Evolutionary conservation across 2,329 filamentous ascomycete species (phyloP), one percentile per base, ranked within the genome.

Genomic region (Exophiala viscosa): DNA sequence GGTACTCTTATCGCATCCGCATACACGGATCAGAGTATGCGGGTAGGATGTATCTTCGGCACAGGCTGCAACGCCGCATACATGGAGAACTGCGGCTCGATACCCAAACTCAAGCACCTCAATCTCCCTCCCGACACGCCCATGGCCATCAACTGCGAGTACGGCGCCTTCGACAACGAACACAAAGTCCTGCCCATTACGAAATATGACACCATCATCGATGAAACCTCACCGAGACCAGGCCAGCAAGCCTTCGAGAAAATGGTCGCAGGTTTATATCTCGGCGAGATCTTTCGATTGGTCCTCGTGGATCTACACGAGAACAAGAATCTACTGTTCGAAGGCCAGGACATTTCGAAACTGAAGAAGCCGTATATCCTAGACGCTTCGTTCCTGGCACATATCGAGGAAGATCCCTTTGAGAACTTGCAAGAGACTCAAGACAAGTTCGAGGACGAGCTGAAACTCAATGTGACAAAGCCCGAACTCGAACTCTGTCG

Each of bases 141-240:
- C 42, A 95, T 96, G 79, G 90, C 90, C 47, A 96, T 97, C 76
- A 96, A 96, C 78, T 96, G 91, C 76, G 92, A 97, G 71, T 96
- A 91, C 82, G 92, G 92, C 61, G 91, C 92, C 32, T 96, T 97
- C 66, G 92, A 96, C 72, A 96, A 96, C 70, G 88, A 95, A 72
- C 87, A 92, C 75, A 80, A 86, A 65, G 86, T 96, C 49, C 84
- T 96, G 10, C 91, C 91, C 10, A 82, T 84, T 49, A 96, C 91
- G 20, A 82, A 82, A 52, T 96, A 93, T 71, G 92, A 97, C 69
- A 76, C 88, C 55, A 83, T 86, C 62, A 89, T 97, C 65, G 92
- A 97, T 76, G 85, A 88, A 63, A 87, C 93, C 65, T 96, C 91
- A 15, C 92, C 92, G 33, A 87, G 91, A 20, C 92, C 92, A 3